Evolutionary conservation across 768 basidiomycete species (phyloP), one percentile per base, ranked within the genome.

Genomic region (Paxillus ammoniavirescens): DNA sequence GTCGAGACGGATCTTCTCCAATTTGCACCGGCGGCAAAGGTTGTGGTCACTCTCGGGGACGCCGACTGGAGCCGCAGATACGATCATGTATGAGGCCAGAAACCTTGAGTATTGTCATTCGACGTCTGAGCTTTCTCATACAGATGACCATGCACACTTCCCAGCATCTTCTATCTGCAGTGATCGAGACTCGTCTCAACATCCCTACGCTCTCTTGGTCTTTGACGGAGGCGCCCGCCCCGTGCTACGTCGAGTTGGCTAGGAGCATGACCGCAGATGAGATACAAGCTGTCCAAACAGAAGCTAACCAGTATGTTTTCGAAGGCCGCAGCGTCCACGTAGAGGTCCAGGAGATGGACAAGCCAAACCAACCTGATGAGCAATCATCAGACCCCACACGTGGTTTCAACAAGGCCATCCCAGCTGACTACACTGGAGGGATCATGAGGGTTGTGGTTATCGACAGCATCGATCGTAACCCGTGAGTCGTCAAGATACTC

Each of bases 61-160:
- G 73, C 75, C 18, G 90, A 85, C 14, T 84, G 77, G 67, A 76
- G 79, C 53, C 75, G 86, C 58, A 77, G 91, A 56, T 79, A 83
- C 56, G 91, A 93, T 64, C 86, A 89, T 75, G 87, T 86, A 70
- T 57, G 83, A 70, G 35, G 47, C 33, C 15, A 26, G 35, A 51
- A 47, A 40, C 53, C 42, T 35, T 9, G 26, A 31, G 47, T 36
- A 35, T 28, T 53, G 21, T 41, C 36, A 28, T 13, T 51, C 30
- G n/a, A 50, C 31, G 52, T 18, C 26, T 30, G 35, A 46, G 15
- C 17, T 36, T 21, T 47, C 23, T 10, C 36, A 23, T 41, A 42
- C 59, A 90, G 87, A 89, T 89, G 86, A 81, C 83, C 14, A 82
- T 90, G 81, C 91, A 93, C 67, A 91, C 90, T 1, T 86, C 87